Conservation (phyloP, 495 filamentous ascomycete genomes). For the Aspergillus cavernicola region DNA sequence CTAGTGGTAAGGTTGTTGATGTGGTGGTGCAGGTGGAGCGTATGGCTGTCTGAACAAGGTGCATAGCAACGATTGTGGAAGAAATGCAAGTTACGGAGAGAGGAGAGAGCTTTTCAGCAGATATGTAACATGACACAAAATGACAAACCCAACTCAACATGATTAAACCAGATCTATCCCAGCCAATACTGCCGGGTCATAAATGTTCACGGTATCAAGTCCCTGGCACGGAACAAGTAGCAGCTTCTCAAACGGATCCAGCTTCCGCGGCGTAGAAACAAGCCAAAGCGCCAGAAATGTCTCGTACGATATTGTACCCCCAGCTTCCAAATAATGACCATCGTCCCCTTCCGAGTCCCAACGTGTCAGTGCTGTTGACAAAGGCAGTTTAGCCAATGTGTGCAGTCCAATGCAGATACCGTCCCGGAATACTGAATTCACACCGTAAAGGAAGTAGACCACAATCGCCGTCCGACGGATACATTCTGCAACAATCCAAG, state of each 20-base stretch:
- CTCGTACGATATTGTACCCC: background rate
- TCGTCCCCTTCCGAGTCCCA: background rate
- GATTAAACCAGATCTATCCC: background rate
- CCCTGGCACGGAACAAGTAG: conserved; percentile 7
- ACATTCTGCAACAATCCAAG: background rate
- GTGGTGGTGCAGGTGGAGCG: background rate
- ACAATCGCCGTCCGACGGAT: conserved; percentile 2
- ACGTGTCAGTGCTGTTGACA: background rate
- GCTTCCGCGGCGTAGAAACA: conserved; percentile 4
- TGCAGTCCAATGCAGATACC: conserved; percentile 6
- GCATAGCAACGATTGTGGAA: no score
- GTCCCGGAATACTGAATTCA: conserved; percentile 1
- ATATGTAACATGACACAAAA: background rate
- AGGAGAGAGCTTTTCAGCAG: background rate
- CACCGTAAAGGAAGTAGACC: conserved; percentile 1
- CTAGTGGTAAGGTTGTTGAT: background rate
- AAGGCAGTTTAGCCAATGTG: conserved; percentile 1
- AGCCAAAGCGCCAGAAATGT: conserved; percentile 1
- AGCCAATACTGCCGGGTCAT: background rate
- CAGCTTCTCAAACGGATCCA: conserved; percentile 7
- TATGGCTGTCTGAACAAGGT: background rate
- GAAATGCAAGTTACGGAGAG: background rate
- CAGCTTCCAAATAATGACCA: background rate
- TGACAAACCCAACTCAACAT: background rate
- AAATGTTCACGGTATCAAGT: background rate